Evolutionary conservation across 164 flowering plant genomes (phyloP).

Genomic region (Houttuynia cordata): DNA sequence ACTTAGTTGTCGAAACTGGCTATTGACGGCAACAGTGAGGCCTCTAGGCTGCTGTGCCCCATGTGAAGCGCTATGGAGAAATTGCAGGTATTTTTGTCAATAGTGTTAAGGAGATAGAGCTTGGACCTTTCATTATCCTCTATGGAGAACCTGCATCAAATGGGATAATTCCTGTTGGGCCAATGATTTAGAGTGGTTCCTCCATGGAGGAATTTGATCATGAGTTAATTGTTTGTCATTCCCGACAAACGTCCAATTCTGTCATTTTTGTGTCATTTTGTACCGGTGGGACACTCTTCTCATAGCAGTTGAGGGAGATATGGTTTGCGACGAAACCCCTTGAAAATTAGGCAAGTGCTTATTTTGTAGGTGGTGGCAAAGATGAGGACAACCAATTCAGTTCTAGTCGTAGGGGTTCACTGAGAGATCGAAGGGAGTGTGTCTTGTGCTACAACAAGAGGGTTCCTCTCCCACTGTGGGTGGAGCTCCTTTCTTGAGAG

Average conservation of each 20-base stretch:
- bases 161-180: no score
- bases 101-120: constrained; percentile 15
- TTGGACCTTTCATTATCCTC: neutral
- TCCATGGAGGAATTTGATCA: no score
- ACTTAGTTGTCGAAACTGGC: constrained; percentile 14
- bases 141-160: no score
- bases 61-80: constrained; percentile 1
- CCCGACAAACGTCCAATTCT: no score
- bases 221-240: no score
- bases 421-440: constrained; percentile 10
- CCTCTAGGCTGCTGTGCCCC: constrained; percentile 14
- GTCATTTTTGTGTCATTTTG: no score
- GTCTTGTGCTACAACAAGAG: constrained; percentile 14
- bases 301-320: no score
- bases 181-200: no score
- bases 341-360: no score
- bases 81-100: constrained; percentile 24
- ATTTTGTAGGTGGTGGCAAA: no score
- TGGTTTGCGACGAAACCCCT: no score
- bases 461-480: constrained; percentile 29
- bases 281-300: no score
- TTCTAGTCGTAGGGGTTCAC: constrained; percentile 22
- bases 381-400: constrained; percentile 8
- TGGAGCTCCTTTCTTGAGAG: constrained; percentile 73
- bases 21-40: constrained; percentile 18